These are phyloP conservation scores for Phlebopus sp. DNA, from an alignment of 1,284 basidiomycete genomes.

Conservation along the genomic window DNA sequence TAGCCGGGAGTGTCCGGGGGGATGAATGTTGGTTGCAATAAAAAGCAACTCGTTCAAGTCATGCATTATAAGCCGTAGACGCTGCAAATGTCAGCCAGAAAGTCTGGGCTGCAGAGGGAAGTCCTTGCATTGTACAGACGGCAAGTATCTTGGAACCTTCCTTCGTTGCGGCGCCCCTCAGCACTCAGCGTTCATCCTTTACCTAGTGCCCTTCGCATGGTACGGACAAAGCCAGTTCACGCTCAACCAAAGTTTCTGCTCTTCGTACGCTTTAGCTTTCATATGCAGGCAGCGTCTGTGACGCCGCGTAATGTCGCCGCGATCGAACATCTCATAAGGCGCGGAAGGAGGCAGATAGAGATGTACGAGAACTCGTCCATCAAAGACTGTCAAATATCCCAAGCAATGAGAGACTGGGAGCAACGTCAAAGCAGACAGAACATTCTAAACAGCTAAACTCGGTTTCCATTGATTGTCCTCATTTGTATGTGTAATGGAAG, in stretches of 20 bases:
- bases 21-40: not conserved
- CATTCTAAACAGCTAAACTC: constrained; percentile 8
- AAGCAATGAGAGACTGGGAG: constrained; percentile 65
- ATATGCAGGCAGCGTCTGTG: constrained; percentile 54
- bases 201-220: constrained; percentile 69
- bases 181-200: constrained; percentile 6
- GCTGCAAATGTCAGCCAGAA: constrained; percentile 24
- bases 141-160: constrained; percentile 36
- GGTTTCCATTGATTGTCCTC: not conserved
- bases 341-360: constrained; percentile 62
- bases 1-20: constrained; percentile 24
- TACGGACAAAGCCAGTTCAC: constrained; percentile 56
- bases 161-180: not conserved
- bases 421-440: constrained; percentile 9
- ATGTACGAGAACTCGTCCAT: constrained; percentile 64
- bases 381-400: constrained; percentile 68
- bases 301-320: constrained; percentile 61
- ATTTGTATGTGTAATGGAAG: not conserved
- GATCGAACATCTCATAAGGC: constrained; percentile 71
- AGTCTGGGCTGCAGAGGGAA: constrained; percentile 69
- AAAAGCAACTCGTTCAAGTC: not conserved
- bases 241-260: constrained; percentile 63
- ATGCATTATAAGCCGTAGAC: not conserved
- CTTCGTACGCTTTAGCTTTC: constrained; percentile 67
- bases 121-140: constrained; percentile 71